Conservation (phyloP, 1,284 basidiomycete species). For the Trametes hirsuta region DNA sequence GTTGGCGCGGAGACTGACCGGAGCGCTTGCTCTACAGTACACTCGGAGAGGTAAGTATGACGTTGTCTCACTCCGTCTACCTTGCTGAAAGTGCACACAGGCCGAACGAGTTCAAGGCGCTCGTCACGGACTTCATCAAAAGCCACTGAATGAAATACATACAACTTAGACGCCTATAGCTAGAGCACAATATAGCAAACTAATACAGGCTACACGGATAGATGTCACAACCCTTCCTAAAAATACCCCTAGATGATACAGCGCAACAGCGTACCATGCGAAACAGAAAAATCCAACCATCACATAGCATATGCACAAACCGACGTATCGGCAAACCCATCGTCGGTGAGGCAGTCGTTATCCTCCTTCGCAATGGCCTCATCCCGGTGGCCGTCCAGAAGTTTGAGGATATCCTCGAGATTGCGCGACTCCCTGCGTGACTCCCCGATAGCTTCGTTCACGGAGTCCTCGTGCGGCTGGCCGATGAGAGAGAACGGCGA, state of each 20-base stretch:
- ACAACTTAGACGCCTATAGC: not conserved
- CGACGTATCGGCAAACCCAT: not conserved
- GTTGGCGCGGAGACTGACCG: not conserved
- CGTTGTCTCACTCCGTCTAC: not conserved
- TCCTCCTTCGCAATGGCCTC: not conserved
- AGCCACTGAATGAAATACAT: constrained; percentile 13
- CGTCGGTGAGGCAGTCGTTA: not conserved
- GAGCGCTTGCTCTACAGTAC: constrained; percentile 43
- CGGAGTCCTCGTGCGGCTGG: not conserved
- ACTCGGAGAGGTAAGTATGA: constrained; percentile 55
- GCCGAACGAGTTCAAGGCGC: constrained; percentile 49
- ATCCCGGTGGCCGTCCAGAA: not conserved
- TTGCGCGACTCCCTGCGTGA: constrained; percentile 4
- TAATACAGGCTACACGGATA: constrained; percentile 7
- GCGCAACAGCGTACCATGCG: too few relatives aligned
- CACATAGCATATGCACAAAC: constrained; percentile 10
- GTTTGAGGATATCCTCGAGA: constrained; percentile 18
- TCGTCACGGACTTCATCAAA: constrained; percentile 46
- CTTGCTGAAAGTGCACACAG: constrained; percentile 28
- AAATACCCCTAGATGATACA: not conserved
- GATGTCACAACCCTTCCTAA: not conserved
- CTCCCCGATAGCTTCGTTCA: not conserved
- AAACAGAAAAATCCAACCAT: not conserved
- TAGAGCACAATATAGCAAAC: constrained; percentile 10
- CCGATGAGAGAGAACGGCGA: constrained; percentile 9